These are phyloP conservation scores for Artemisia annua DNA, from an alignment of 129 eudicot genomes.

Conservation along the genomic window DNA sequence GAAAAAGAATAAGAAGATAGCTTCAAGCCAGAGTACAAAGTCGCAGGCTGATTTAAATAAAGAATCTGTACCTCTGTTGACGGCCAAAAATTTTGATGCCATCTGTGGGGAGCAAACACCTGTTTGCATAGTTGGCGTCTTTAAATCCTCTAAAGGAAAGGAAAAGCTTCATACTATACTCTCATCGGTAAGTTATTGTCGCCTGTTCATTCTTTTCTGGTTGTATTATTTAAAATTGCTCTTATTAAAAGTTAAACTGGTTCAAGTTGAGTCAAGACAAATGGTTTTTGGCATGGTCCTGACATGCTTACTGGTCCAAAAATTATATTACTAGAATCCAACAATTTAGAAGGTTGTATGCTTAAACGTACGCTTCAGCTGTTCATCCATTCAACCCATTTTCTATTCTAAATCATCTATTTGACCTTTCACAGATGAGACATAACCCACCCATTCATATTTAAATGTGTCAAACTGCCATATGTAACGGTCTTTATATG, in stretches of 20 bases:
- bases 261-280: too few species aligned
- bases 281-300: too few species aligned
- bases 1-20: conserved; percentile 65
- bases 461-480: too few species aligned
- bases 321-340: too few species aligned
- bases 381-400: too few species aligned
- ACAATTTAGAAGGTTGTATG: too few species aligned
- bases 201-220: neutral
- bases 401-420: too few species aligned
- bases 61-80: conserved; percentile 53
- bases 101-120: conserved; percentile 73
- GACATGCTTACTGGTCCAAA: too few species aligned
- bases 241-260: neutral
- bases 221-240: neutral
- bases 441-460: too few species aligned
- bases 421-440: too few species aligned
- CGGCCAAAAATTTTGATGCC: conserved; percentile 53
- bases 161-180: conserved; percentile 62
- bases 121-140: conserved; percentile 82
- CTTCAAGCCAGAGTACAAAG: conserved; percentile 44
- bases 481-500: too few species aligned
- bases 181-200: conserved; percentile 43
- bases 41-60: conserved; percentile 40
- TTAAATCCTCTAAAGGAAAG: conserved; percentile 58
- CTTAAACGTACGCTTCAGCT: too few species aligned